Conservation (phyloP, 2,329 filamentous ascomycete species). For the Hypoxylon sp. region DNA sequence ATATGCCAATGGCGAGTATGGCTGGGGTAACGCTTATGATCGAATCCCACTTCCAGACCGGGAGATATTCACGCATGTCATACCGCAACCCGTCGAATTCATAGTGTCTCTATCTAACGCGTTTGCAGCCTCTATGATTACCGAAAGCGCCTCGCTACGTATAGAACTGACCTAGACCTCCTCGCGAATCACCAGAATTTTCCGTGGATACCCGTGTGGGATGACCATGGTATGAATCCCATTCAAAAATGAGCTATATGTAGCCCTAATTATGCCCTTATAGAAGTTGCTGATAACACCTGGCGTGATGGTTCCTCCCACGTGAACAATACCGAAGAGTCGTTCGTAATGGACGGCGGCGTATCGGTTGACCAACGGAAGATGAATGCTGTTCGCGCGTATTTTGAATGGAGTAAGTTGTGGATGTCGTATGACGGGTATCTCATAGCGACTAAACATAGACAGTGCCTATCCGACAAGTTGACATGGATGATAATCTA, state of each 20-base stretch:
- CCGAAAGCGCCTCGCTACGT: slow-evolving; percentile 69
- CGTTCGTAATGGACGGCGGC: slow-evolving; percentile 71
- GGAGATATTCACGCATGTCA: slow-evolving; percentile 60
- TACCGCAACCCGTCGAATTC: slow-evolving; percentile 54
- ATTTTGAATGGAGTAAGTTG: slow-evolving; percentile 76
- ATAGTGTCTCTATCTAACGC: slow-evolving; percentile 7
- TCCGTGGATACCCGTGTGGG: slow-evolving; percentile 76
- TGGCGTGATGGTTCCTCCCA: slow-evolving; percentile 72
- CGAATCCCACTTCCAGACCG: slow-evolving; percentile 68
- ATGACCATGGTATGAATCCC: slow-evolving; percentile 65
- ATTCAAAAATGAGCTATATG: background rate
- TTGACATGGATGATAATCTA: slow-evolving; percentile 78
- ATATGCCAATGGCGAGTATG: slow-evolving; percentile 60
- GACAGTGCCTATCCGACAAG: slow-evolving; percentile 65
- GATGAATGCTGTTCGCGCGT: slow-evolving; percentile 79
- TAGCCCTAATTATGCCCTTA: slow-evolving; percentile 35
- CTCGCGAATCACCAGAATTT: slow-evolving; percentile 68
- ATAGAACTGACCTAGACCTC: slow-evolving; percentile 74
- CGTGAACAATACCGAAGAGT: slow-evolving; percentile 76
- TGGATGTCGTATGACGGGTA: slow-evolving; percentile 45
- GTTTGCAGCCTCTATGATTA: slow-evolving; percentile 67
- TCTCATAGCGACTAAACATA: slow-evolving; percentile 35
- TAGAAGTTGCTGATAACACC: slow-evolving; percentile 74
- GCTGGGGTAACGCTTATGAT: slow-evolving; percentile 65
- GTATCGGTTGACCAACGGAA: slow-evolving; percentile 79